A percentile compares a stretch with the other conserved stretches of the same genome.
Conservation (phyloP, 345 rosid species). For the Hypericum perforatum region DNA sequence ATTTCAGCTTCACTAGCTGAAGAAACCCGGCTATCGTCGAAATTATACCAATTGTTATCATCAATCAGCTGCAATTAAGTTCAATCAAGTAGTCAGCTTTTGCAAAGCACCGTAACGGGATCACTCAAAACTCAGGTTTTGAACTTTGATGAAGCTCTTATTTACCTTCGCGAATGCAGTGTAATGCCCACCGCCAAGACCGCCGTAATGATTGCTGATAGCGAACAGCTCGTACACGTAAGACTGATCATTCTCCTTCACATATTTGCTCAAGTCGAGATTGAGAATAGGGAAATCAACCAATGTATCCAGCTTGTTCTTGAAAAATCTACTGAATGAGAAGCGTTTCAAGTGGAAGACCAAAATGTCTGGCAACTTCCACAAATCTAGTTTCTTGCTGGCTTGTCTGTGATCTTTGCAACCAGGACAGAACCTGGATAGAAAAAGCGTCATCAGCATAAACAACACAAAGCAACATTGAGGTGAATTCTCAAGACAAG, state of each 20-base stretch:
- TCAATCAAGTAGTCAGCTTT: not conserved
- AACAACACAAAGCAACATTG: not conserved
- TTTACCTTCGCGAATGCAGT: slow-evolving; percentile 89
- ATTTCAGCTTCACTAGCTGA: slow-evolving; percentile 52
- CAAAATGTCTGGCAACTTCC: slow-evolving; percentile 87
- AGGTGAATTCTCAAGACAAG: too few species aligned
- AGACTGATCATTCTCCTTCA: slow-evolving; percentile 44
- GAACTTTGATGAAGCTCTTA: not conserved
- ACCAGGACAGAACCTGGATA: slow-evolving; percentile 72
- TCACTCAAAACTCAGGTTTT: not conserved
- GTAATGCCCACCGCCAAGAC: slow-evolving; percentile 89
- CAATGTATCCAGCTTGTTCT: slow-evolving; percentile 70
- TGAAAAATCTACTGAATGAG: slow-evolving; percentile 67
- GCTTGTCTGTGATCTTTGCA: slow-evolving; percentile 93
- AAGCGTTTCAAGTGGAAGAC: slow-evolving; percentile 87
- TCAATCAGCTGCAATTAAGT: slow-evolving; percentile 57
- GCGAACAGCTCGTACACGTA: slow-evolving; percentile 69
- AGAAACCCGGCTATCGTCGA: slow-evolving; percentile 74
- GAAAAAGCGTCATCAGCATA: slow-evolving; percentile 2
- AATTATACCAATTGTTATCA: slow-evolving; percentile 85
- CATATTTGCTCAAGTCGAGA: slow-evolving; percentile 73
- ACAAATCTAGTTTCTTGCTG: slow-evolving; percentile 79
- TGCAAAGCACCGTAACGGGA: not conserved
- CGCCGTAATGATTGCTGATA: slow-evolving; percentile 91
- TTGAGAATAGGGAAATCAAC: slow-evolving; percentile 75